Conservation (phyloP, 2,329 filamentous ascomycete species). For the Ceratocystis variospora region DNA sequence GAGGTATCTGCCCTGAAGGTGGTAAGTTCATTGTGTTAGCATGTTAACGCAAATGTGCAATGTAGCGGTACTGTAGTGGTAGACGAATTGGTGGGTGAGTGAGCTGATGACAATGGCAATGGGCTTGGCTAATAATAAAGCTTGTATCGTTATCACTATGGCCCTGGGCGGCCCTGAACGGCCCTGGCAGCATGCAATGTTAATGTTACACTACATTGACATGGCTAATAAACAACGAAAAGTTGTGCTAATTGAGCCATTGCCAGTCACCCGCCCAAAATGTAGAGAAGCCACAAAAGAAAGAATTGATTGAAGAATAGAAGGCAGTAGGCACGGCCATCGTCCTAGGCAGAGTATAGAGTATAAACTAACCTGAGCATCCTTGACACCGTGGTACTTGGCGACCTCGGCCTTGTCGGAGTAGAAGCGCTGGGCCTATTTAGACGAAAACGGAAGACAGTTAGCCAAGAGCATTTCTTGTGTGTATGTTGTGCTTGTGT, state of each 20-base stretch:
- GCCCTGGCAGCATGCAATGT: no score
- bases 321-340: no score
- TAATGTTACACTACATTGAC: no score
- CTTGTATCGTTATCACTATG: no score
- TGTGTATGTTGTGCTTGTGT: constrained; percentile 11
- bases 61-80: background rate
- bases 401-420: constrained; percentile 54
- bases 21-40: constrained; percentile 1
- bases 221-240: no score
- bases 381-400: constrained; percentile 86
- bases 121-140: no score
- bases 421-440: constrained; percentile 47
- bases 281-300: no score
- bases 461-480: constrained; percentile 17
- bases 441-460: constrained; percentile 19
- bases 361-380: constrained; percentile 55
- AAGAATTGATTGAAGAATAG: no score
- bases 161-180: background rate
- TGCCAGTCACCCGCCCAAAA: no score
- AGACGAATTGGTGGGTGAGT: no score
- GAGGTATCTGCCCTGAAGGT: constrained; percentile 70
- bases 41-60: background rate
- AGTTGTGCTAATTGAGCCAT: no score
- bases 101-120: no score
- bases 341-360: constrained; percentile 1